Evolutionary conservation across 306 rosid genomes (phyloP), one percentile per base, ranked within the genome.

Genomic region (Erythrophleum fordii): DNA sequence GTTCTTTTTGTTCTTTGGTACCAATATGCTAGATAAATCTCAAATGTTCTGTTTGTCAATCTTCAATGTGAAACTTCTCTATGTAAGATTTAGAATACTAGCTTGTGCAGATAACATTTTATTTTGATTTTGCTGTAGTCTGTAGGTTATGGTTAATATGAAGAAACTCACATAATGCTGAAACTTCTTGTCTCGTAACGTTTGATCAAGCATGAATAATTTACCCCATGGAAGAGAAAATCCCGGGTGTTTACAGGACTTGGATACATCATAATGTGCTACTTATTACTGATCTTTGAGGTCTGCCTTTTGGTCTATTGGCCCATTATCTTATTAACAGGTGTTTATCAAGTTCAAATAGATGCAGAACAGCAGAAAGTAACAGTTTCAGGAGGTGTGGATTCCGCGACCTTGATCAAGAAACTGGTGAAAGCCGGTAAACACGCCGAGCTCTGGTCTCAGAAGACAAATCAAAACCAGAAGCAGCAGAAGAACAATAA

Each of bases 351-450:
- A 86, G 99, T 95, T 22, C 86, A 58, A 64, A 82, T 93, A 58
- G 95, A 93, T 72, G 87, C 91, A 59, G 99, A 93, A 7, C 97
- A 95, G 78, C 97, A 93, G 77, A 95, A 83, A 65, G 99, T 95
- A 20, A 89, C 97, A 29, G 97, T 93, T 83, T 86, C 87, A 35
- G 97, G 99, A 7, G 52, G 85, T 83, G 92, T 95, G 37, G 97
- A 95, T 84, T 75, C 95, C 53, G 87, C 79, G 17, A 87, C 89
- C 23, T 72, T 95, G 95, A 93, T 95, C 80, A 90, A 91, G 82
- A 95, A 85, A 74, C 84, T 95, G 52, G 81, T 80, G 0, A 85
- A 90, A 89, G 93, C 95, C 75, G 97, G 99, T 0, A 95, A 95
- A 77, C 81, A 95, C 75, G 94, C 97, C 5, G 97, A 93, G 78